Evolutionary conservation across 2,329 filamentous ascomycete genomes (phyloP).

Genomic region (Exophiala aquamarina): DNA sequence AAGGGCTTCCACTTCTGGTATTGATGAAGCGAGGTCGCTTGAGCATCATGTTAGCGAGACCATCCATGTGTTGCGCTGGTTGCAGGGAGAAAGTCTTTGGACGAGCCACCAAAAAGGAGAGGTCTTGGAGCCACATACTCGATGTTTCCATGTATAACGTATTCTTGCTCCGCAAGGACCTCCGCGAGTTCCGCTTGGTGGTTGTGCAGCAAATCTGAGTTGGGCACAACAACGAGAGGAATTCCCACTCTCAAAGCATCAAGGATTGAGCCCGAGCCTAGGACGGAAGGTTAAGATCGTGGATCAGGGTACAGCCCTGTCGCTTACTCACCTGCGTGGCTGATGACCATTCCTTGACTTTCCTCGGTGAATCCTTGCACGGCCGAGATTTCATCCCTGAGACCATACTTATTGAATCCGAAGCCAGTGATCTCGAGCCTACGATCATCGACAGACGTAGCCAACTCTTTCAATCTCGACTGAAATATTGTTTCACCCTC

Average conservation of each 20-base stretch:
- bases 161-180: slow-evolving; percentile 71
- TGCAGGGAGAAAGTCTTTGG: too few species aligned
- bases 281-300: background rate
- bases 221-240: slow-evolving; percentile 86
- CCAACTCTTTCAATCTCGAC: slow-evolving; percentile 24
- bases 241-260: slow-evolving; percentile 73
- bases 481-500: slow-evolving; percentile 60
- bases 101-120: too few species aligned
- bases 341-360: slow-evolving; percentile 69
- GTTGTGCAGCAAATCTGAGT: slow-evolving; percentile 77
- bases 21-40: slow-evolving; percentile 49
- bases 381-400: slow-evolving; percentile 60
- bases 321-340: slow-evolving; percentile 72
- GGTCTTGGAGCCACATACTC: slow-evolving; percentile 49
- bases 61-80: too few species aligned
- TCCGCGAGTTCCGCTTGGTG: slow-evolving; percentile 87
- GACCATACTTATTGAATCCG: slow-evolving; percentile 61
- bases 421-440: slow-evolving; percentile 61
- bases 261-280: slow-evolving; percentile 86
- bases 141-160: slow-evolving; percentile 70
- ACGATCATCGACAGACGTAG: slow-evolving; percentile 29
- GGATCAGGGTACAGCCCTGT: background rate
- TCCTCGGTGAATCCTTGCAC: slow-evolving; percentile 46
- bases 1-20: slow-evolving; percentile 50
- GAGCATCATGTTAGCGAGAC: background rate